These are phyloP conservation scores for Phytophthora podocarpi DNA, from an alignment of 352 stramenopile genomes.

Conservation along the genomic window DNA sequence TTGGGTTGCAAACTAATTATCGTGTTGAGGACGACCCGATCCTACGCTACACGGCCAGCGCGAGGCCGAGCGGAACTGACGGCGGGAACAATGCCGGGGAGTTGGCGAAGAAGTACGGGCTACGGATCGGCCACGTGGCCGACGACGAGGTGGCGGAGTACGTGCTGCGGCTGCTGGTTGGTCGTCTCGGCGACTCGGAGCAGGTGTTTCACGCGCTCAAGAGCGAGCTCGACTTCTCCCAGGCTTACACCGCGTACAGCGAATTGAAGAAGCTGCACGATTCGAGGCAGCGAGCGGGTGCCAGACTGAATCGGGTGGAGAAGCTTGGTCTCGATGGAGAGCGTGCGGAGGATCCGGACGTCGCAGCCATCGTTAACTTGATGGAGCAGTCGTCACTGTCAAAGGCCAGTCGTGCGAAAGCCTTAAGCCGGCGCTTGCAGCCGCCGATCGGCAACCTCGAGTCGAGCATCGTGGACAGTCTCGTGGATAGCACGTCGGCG, in stretches of 20 bases:
- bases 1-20: conserved; percentile 47
- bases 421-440: conserved; percentile 38
- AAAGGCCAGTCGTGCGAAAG: conserved; percentile 6
- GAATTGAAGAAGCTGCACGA: conserved; percentile 41
- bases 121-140: conserved; percentile 20
- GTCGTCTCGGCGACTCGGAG: conserved; percentile 36
- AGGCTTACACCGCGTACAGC: conserved; percentile 44
- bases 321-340: conserved; percentile 12
- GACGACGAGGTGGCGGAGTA: conserved; percentile 52
- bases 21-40: conserved; percentile 68
- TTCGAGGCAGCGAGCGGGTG: conserved; percentile 8
- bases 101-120: conserved; percentile 21
- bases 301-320: conserved; percentile 13
- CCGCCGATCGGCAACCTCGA: conserved; percentile 56
- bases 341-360: background rate
- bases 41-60: conserved; percentile 64
- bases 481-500: conserved; percentile 15
- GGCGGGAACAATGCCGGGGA: conserved; percentile 32
- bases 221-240: conserved; percentile 36
- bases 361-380: conserved; percentile 27
- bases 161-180: conserved; percentile 43
- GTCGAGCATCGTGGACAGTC: conserved; percentile 48
- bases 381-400: conserved; percentile 24
- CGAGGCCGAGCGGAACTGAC: conserved; percentile 37
- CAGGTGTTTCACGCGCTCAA: conserved; percentile 43